Evolutionary conservation across 2,329 filamentous ascomycete genomes (phyloP).

Genomic region (Fusarium subtropicale): DNA sequence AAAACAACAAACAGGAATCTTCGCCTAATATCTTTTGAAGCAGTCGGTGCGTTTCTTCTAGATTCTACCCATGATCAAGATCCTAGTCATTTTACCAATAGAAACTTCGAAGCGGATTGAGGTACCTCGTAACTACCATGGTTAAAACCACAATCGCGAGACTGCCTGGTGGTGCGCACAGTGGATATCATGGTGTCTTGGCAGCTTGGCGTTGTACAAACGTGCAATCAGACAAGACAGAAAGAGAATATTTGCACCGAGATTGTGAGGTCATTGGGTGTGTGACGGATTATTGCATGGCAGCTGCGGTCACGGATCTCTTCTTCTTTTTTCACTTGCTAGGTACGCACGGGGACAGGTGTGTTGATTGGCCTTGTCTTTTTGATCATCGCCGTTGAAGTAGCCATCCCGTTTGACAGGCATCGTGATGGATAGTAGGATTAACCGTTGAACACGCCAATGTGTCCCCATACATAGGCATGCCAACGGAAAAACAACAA

Average conservation of each 20-base stretch:
- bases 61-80: constrained; percentile 19
- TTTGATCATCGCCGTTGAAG: constrained; percentile 10
- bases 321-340: background rate
- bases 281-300: constrained; percentile 33
- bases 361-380: constrained; percentile 13
- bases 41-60: constrained; percentile 7
- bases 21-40: background rate
- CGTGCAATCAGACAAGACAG: constrained; percentile 12
- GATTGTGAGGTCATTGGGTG: constrained; percentile 44
- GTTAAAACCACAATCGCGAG: constrained; percentile 17
- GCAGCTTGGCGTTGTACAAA: constrained; percentile 36
- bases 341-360: background rate
- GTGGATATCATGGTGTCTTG: constrained; percentile 43
- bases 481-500: no score
- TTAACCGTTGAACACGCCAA: constrained; percentile 19
- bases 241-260: constrained; percentile 28
- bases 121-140: constrained; percentile 16
- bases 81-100: constrained; percentile 25
- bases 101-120: background rate
- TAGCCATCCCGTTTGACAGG: background rate
- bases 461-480: background rate
- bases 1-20: background rate
- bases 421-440: constrained; percentile 5
- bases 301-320: constrained; percentile 12
- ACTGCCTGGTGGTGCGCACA: constrained; percentile 40